Conservation (phyloP, 768 basidiomycete species). For the Nidularia pulvinata region DNA sequence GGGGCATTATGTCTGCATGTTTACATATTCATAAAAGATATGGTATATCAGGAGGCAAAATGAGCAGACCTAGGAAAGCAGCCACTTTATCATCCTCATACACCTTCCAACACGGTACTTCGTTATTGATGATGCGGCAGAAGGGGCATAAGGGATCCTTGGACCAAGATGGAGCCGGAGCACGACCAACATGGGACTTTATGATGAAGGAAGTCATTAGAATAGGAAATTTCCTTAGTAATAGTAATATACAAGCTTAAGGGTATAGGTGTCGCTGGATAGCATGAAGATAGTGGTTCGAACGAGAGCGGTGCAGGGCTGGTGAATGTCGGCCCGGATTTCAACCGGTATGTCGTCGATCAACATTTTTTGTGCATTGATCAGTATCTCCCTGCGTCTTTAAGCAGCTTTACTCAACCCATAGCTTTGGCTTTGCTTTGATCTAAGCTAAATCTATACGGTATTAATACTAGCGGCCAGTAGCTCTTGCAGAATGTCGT, state of each 20-base stretch:
- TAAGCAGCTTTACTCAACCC: too few species aligned
- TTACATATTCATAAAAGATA: too few species aligned
- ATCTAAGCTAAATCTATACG: too few species aligned
- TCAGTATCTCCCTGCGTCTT: too few species aligned
- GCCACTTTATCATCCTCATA: constrained; percentile 66
- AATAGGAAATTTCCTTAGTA: neutral
- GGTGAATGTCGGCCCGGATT: neutral
- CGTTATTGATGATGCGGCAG: constrained; percentile 60
- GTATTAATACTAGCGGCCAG: too few species aligned
- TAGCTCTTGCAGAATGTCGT: too few species aligned
- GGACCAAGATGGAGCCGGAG: constrained; percentile 46
- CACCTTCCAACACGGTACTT: constrained; percentile 44
- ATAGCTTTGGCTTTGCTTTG: too few species aligned
- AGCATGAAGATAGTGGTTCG: neutral
- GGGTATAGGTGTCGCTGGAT: neutral
- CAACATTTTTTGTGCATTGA: too few species aligned
- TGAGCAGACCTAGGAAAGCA: constrained; percentile 57
- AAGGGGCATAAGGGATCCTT: constrained; percentile 54
- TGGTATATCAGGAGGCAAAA: too few species aligned
- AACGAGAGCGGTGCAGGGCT: neutral
- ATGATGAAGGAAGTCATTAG: constrained; percentile 74
- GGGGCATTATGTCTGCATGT: constrained; percentile 60
- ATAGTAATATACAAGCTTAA: neutral
- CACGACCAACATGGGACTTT: constrained; percentile 52
- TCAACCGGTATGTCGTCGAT: too few species aligned